Base-by-base conservation (phyloP, 768 basidiomycete genomes). In the Amanita muscaria region DNA sequence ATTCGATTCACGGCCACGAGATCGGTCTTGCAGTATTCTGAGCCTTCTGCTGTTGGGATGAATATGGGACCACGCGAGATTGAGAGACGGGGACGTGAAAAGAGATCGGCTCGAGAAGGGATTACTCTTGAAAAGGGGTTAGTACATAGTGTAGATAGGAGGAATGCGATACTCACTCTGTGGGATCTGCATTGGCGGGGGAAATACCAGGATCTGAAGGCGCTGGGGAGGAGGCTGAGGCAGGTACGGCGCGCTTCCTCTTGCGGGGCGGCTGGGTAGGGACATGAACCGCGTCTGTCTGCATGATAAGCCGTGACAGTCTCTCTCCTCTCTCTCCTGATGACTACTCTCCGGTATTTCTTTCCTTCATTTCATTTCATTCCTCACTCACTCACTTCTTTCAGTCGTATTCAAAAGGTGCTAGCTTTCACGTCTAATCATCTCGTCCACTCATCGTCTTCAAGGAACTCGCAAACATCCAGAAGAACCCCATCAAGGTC, bases 351-450 rank as follows among this genome's bases (percentile, higher is more conserved):
- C 41, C 63, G 69, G 68, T 68, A 52, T 53, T 65, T 51, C 35
- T 36, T 43, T 32, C 32, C 38, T 47, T 36, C 18, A n/a, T 39
- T 46, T 8, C 12, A 25, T 27, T 42, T 34, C 27, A 29, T 29
- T 12, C 12, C 27, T 19, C 10, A 29, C 4, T 3, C 38, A 39
- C 8, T 42, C 33, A 52, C 67, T 45, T 66, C 54, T 30, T 40
- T 48, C 53, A 87, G 86, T 49, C 83, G 86, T 40, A 81, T 89
- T 21, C 82, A 84, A 55, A 84, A 80, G 70, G 86, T 85, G 53
- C 30, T 29, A 29, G 4, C 33, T 35, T 38, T 15, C 25, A 45
- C 5, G n/a, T 23, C 29, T 44, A 51, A 47, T 37, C 44, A 53
- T 11, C n/a, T 29, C 34, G 33, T 43, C 43, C 30, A 40, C 41